Percentiles rank a stretch among this genome's conserved stretches.
Conservation (phyloP, 208 protist species). For the Leishmania tarentolae region DNA sequence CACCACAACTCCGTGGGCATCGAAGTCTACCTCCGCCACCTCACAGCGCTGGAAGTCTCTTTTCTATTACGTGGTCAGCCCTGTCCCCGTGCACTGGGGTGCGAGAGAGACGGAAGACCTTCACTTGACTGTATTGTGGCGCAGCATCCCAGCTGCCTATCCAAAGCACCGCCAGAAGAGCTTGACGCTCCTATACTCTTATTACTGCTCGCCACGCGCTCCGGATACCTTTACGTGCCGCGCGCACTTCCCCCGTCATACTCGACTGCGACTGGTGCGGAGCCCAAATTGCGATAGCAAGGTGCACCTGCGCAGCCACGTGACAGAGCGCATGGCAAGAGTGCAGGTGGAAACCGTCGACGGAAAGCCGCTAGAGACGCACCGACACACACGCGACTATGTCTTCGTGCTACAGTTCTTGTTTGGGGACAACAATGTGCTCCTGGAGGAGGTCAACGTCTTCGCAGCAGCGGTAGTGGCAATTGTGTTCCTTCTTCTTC, state of each 20-base stretch:
- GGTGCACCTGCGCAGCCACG: slow-evolving; percentile 32
- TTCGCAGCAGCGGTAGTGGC: slow-evolving; percentile 37
- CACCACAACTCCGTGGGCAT: neutral
- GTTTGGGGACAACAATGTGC: slow-evolving; percentile 35
- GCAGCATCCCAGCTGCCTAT: slow-evolving; percentile 15
- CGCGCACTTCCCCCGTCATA: slow-evolving; percentile 30
- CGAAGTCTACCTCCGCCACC: neutral
- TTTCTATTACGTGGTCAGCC: slow-evolving; percentile 51
- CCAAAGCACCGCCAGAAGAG: neutral
- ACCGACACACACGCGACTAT: slow-evolving; percentile 37
- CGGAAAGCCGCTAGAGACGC: slow-evolving; percentile 11
- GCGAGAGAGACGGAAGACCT: neutral
- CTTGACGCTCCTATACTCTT: slow-evolving; percentile 52
- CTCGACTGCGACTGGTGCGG: slow-evolving; percentile 32
- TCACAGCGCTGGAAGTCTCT: slow-evolving; percentile 20
- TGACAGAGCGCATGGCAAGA: slow-evolving; percentile 21
- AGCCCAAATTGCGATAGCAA: slow-evolving; percentile 46
- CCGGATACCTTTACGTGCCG: slow-evolving; percentile 53
- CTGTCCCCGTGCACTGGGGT: slow-evolving; percentile 11
- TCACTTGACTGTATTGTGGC: slow-evolving; percentile 39
- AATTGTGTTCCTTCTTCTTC: slow-evolving; percentile 33
- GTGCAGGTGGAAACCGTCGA: slow-evolving; percentile 36
- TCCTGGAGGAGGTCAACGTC: slow-evolving; percentile 30
- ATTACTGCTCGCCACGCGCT: slow-evolving; percentile 57
- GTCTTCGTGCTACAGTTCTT: slow-evolving; percentile 51